Conservation (phyloP, 495 filamentous ascomycete genomes). For the Penicillium simplicissimum region DNA sequence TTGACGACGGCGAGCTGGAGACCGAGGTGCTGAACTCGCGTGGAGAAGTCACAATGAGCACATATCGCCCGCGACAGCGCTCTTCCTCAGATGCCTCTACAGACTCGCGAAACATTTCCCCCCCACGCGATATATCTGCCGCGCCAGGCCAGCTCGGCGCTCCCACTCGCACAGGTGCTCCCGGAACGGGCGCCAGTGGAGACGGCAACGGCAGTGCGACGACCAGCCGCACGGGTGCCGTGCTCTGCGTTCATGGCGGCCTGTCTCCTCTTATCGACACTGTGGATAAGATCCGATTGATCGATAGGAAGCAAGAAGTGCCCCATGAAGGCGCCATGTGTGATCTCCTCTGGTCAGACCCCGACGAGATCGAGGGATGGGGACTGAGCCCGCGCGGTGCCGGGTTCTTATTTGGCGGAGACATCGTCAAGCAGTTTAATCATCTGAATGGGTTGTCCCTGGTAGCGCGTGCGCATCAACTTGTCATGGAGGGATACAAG, state of each 20-base stretch:
- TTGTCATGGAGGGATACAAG: conserved; percentile 99
- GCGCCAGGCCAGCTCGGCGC: conserved; percentile 31
- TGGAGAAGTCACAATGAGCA: conserved; percentile 74
- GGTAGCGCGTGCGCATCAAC: conserved; percentile 92
- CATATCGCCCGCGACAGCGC: conserved; percentile 53
- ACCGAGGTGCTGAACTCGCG: conserved; percentile 86
- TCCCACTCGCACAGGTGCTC: conserved; percentile 60
- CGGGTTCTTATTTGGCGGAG: conserved; percentile 92
- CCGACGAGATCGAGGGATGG: conserved; percentile 98
- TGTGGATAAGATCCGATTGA: conserved; percentile 91
- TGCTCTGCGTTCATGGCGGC: conserved; percentile 94
- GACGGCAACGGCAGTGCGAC: conserved; percentile 57
- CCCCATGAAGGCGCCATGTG: conserved; percentile 99
- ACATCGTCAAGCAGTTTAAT: conserved; percentile 96
- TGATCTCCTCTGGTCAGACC: conserved; percentile 96
- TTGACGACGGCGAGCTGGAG: conserved; percentile 72
- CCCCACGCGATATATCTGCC: conserved; percentile 49
- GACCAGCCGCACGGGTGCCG: conserved; percentile 69
- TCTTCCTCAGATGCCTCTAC: conserved; percentile 36
- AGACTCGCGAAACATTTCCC: conserved; percentile 44
- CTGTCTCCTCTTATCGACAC: conserved; percentile 88
- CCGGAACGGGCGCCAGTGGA: conserved; percentile 75
- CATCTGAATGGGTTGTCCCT: conserved; percentile 87
- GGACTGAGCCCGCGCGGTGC: conserved; percentile 91
- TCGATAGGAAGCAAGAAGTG: conserved; percentile 97